A percentile compares a stretch with the other conserved stretches of the same genome.
Conservation (phyloP, 2,329 filamentous ascomycete species). For the Colletotrichum nymphaeae region DNA sequence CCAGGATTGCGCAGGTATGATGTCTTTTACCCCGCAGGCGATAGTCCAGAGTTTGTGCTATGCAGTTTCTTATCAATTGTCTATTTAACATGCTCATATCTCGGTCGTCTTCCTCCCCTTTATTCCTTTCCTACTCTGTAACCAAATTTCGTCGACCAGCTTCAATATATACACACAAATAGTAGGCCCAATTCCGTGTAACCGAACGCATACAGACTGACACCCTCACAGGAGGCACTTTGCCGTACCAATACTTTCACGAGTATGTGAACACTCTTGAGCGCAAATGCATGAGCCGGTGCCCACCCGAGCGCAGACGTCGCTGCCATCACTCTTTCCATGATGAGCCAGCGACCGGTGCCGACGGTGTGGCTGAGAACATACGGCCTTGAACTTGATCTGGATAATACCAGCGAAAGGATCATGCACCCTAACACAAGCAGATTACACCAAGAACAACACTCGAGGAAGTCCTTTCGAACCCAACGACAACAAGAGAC, state of each 20-base stretch:
- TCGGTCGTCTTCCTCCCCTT: not conserved
- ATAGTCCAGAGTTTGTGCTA: slow-evolving; percentile 11
- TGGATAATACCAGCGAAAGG: slow-evolving; percentile 99
- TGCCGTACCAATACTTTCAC: not conserved
- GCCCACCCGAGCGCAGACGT: slow-evolving; percentile 47
- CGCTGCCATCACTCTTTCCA: slow-evolving; percentile 22
- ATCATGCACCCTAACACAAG: slow-evolving; percentile 75
- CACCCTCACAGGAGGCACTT: slow-evolving; percentile 20
- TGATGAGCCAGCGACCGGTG: slow-evolving; percentile 43
- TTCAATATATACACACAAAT: not conserved
- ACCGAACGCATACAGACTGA: slow-evolving; percentile 17
- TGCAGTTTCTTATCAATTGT: slow-evolving; percentile 5
- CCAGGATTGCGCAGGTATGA: not conserved
- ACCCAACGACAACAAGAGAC: slow-evolving; percentile 33
- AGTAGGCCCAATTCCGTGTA: slow-evolving; percentile 19
- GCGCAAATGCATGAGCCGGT: slow-evolving; percentile 71
- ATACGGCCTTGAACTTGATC: slow-evolving; percentile 96
- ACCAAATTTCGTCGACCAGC: not conserved
- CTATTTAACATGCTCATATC: slow-evolving; percentile 13
- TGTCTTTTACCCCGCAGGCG: slow-evolving; percentile 31
- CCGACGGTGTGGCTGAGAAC: slow-evolving; percentile 72
- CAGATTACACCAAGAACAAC: slow-evolving; percentile 1
- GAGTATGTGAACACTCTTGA: slow-evolving; percentile 28
- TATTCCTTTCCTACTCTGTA: rapidly evolving
- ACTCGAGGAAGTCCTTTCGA: not conserved